Conservation (phyloP, 2,329 filamentous ascomycete genomes). For the Monilinia laxa region DNA sequence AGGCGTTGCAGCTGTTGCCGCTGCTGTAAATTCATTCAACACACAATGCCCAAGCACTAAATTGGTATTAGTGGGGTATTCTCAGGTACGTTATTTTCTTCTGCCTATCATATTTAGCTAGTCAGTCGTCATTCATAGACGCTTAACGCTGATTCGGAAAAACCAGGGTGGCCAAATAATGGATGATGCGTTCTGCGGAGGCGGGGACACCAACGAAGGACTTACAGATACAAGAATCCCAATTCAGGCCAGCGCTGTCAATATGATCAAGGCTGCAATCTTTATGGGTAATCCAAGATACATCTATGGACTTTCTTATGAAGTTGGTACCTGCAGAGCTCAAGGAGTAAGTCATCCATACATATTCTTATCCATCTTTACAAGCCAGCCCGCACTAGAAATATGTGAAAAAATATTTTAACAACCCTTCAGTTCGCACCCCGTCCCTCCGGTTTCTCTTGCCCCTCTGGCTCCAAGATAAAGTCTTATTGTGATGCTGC, state of each 20-base stretch:
- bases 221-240: slow-evolving; percentile 47
- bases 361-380: background rate
- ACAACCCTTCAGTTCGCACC: slow-evolving; percentile 51
- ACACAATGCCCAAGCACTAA: slow-evolving; percentile 55
- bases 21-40: slow-evolving; percentile 59
- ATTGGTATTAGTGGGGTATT: slow-evolving; percentile 62
- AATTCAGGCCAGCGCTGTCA: slow-evolving; percentile 49
- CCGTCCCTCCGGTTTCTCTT: slow-evolving; percentile 54
- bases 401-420: slow-evolving; percentile 7
- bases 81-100: slow-evolving; percentile 48
- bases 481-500: slow-evolving; percentile 59
- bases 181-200: slow-evolving; percentile 61
- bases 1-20: slow-evolving; percentile 58
- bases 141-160: slow-evolving; percentile 11
- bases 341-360: slow-evolving; percentile 52
- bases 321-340: slow-evolving; percentile 59
- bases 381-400: background rate
- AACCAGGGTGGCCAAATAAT: slow-evolving; percentile 59
- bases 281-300: slow-evolving; percentile 65
- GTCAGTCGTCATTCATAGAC: background rate
- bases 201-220: slow-evolving; percentile 49
- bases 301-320: slow-evolving; percentile 54
- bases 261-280: slow-evolving; percentile 61
- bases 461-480: slow-evolving; percentile 54
- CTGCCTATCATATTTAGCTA: background rate